Conservation (phyloP, 805 yeast genomes). For the Nakazawaea sp. region DNA sequence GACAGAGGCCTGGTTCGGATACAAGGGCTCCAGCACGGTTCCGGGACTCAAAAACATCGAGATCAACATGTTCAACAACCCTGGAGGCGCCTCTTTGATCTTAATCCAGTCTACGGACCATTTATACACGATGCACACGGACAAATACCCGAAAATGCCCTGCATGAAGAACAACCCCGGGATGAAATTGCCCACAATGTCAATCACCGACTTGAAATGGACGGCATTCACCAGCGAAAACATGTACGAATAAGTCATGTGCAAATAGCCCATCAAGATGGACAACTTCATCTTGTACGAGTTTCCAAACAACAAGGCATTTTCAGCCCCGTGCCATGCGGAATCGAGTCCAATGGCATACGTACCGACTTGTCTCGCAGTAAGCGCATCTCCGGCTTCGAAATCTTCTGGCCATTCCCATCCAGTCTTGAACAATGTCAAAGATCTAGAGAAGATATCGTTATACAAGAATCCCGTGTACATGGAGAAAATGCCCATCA, state of each 20-base stretch:
- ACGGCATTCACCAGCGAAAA: constrained; percentile 61
- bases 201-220: constrained; percentile 52
- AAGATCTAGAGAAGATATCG: constrained; percentile 63
- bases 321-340: constrained; percentile 79
- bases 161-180: constrained; percentile 75
- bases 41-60: constrained; percentile 76
- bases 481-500: constrained; percentile 70
- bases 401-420: constrained; percentile 59
- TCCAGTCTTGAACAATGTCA: constrained; percentile 62
- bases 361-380: constrained; percentile 41
- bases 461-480: constrained; percentile 71
- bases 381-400: constrained; percentile 41
- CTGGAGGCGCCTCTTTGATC: constrained; percentile 60
- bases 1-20: constrained; percentile 55
- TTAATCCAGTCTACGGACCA: constrained; percentile 70
- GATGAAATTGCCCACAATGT: constrained; percentile 64
- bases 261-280: constrained; percentile 67
- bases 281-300: constrained; percentile 76
- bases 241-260: constrained; percentile 66
- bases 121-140: constrained; percentile 62
- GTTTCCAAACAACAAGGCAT: constrained; percentile 59
- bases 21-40: constrained; percentile 54
- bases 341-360: constrained; percentile 64
- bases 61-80: constrained; percentile 67
- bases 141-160: constrained; percentile 65